Percentiles rank a stretch among this genome's conserved stretches.
Conservation (phyloP, 169 alveolate species). For the Cyclospora cayetanensis region DNA sequence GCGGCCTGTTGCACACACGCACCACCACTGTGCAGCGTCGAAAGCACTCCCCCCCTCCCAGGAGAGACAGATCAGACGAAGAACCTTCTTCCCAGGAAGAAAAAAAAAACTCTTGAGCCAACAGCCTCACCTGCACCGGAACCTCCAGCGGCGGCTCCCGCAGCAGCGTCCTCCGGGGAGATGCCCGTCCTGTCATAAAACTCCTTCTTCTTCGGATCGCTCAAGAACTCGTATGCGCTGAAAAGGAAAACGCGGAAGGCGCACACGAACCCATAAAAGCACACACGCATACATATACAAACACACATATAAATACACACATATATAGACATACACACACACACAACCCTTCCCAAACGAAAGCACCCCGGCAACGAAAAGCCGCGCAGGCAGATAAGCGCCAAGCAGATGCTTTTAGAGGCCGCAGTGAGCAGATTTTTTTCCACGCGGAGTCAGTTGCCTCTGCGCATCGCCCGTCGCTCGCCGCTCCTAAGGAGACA, state of each 20-base stretch:
- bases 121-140: constrained; percentile 68
- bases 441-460: too few species aligned
- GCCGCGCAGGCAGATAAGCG: neutral
- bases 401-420: neutral
- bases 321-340: neutral
- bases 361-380: neutral
- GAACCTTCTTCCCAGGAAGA: neutral
- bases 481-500: too few species aligned
- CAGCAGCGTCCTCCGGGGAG: constrained; percentile 83
- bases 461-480: too few species aligned
- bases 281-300: neutral
- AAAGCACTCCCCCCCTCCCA: neutral
- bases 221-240: constrained; percentile 95
- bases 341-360: neutral
- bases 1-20: neutral
- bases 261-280: neutral
- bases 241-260: too few species aligned
- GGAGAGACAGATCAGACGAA: constrained; percentile 50
- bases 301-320: neutral
- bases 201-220: constrained; percentile 91
- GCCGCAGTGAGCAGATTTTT: too few species aligned
- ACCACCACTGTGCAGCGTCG: neutral
- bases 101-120: neutral
- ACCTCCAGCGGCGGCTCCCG: constrained; percentile 68
- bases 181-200: constrained; percentile 91